Evolutionary conservation across 2,329 filamentous ascomycete species (phyloP), one percentile per base, ranked within the genome.

Genomic region (Dactylellina parvicollis): DNA sequence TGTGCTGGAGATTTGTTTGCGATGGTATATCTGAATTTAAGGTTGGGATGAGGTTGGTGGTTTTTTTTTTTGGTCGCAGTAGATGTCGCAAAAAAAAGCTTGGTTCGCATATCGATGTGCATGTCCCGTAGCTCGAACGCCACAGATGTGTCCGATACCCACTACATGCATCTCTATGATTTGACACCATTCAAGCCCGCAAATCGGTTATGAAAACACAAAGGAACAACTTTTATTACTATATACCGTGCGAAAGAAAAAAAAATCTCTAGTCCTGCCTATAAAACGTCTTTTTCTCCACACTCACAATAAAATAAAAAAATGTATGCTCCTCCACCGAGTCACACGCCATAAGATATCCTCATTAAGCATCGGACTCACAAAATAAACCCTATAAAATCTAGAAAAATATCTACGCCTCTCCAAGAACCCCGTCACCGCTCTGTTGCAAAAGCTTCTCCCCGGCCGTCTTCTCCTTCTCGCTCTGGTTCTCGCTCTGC

Each of bases 391-490:
- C 4, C 7, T 9, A 40, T 8, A 40, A 12, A 40, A 9, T 4
- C 36, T 40, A 40, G 4, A 16, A 44, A n/a, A 8, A 44, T 8
- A 22, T 52, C 36, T 57, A 72, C 18, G 54, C 67, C 59, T 72
- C 50, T 22, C 67, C 67, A 42, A 65, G 46, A 46, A 72, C 59
- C 1, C 67, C 67, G 49, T 65, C 67, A 32, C 80, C 80, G 18
- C 80, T 80, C 65, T 81, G 83, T 67, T 83, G 82, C 57, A 88
- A 79, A 82, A 91, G 91, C 78, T 88, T 85, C 83, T 92, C 90
- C 22, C 87, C 81, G 80, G 91, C 89, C 80, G 88, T 88, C 76
- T 85, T 82, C 82, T 92, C 92, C 77, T 89, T 89, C 84, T 96
- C 92, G 83, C 88, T 89, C 81, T 91, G 88, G 60, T 87, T 83